These are phyloP conservation scores for Bimuria novae-zelandiae DNA, from an alignment of 2,329 filamentous ascomycete genomes.

Conservation along the genomic window DNA sequence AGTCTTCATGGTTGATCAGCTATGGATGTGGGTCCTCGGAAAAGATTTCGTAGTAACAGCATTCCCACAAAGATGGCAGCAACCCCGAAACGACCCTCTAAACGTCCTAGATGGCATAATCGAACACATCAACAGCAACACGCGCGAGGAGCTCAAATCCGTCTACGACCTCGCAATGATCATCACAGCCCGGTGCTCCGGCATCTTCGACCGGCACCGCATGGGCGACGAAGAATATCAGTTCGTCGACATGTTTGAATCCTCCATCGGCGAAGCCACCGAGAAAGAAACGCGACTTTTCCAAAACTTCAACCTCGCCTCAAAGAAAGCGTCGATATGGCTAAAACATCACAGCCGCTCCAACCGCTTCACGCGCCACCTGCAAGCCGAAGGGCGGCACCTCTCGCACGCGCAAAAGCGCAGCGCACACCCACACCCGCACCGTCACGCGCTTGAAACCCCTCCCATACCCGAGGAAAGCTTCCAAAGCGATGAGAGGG, in stretches of 20 bases:
- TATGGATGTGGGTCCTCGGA: constrained; percentile 68
- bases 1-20: constrained; percentile 71
- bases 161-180: constrained; percentile 67
- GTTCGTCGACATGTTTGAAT: constrained; percentile 71
- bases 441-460: constrained; percentile 31
- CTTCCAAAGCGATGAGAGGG: constrained; percentile 38
- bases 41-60: constrained; percentile 64
- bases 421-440: constrained; percentile 31
- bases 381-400: constrained; percentile 41
- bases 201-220: constrained; percentile 64
- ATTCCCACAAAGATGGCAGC: constrained; percentile 63
- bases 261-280: constrained; percentile 59
- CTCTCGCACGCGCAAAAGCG: constrained; percentile 38
- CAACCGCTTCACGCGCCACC: constrained; percentile 41
- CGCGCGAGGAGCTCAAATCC: constrained; percentile 61
- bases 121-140: constrained; percentile 68
- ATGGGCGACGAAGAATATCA: constrained; percentile 64
- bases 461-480: constrained; percentile 32
- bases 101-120: constrained; percentile 68
- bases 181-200: constrained; percentile 64
- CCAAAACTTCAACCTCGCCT: constrained; percentile 63
- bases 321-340: constrained; percentile 61
- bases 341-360: constrained; percentile 55
- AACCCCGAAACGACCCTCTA: constrained; percentile 65
- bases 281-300: constrained; percentile 63